phyloP scores from a whole-genome alignment of 257 asterid species.

The Rubia yunnanensis region DNA sequence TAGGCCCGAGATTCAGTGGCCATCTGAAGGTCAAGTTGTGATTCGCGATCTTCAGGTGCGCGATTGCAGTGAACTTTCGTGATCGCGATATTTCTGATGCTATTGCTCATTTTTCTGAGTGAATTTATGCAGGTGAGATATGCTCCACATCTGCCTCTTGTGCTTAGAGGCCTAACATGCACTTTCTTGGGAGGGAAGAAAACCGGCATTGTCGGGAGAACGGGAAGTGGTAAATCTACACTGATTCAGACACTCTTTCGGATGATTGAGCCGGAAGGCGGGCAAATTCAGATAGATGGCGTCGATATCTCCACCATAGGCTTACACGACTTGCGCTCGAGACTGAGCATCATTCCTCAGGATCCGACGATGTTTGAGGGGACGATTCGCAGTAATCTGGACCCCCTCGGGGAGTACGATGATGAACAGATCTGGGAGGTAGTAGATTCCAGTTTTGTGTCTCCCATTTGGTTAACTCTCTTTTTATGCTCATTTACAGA shows the following conservation, averaged over 20 bases:
- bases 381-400: constrained; percentile 66
- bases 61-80: neutral
- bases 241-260: constrained; percentile 88
- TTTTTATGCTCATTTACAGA: constrained; percentile 22
- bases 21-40: constrained; percentile 54
- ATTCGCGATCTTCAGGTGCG: constrained; percentile 71
- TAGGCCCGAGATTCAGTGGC: constrained; percentile 60
- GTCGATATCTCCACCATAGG: constrained; percentile 52
- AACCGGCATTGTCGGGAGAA: constrained; percentile 89
- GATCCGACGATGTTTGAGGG: constrained; percentile 99
- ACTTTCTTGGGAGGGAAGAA: constrained; percentile 76
- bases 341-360: constrained; percentile 87
- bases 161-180: constrained; percentile 69
- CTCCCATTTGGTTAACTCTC: neutral
- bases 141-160: constrained; percentile 88
- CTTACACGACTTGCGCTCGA: constrained; percentile 71
- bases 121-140: constrained; percentile 55
- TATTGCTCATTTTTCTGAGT: neutral
- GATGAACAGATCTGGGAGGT: constrained; percentile 98
- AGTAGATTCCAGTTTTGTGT: constrained; percentile 5
- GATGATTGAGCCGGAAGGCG: constrained; percentile 67
- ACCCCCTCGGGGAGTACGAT: constrained; percentile 68
- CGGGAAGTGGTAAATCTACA: constrained; percentile 95
- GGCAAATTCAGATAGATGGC: constrained; percentile 62
- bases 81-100: neutral